These are phyloP conservation scores for Boletus reticulatus DNA, from an alignment of 768 basidiomycete genomes.

Conservation along the genomic window DNA sequence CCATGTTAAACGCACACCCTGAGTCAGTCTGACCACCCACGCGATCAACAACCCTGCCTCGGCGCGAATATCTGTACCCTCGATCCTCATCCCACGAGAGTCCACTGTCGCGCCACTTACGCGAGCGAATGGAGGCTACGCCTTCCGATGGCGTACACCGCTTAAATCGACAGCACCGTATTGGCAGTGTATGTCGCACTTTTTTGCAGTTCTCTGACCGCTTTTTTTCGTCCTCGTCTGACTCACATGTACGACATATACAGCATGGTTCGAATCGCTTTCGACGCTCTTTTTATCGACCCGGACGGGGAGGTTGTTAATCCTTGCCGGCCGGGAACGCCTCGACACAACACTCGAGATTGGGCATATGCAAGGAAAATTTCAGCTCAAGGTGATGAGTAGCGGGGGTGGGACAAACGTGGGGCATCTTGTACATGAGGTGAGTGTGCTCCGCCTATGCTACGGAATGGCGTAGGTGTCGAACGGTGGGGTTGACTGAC, in stretches of 20 bases:
- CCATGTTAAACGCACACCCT: not conserved
- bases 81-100: slow-evolving; percentile 56
- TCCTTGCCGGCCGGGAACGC: slow-evolving; percentile 90
- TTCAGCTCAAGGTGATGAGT: slow-evolving; percentile 81
- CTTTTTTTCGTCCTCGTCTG: not conserved
- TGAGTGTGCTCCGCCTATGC: slow-evolving; percentile 31
- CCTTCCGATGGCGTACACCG: slow-evolving; percentile 80
- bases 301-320: slow-evolving; percentile 79
- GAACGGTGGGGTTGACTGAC: not conserved
- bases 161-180: slow-evolving; percentile 82
- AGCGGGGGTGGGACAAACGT: slow-evolving; percentile 50
- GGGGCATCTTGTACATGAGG: slow-evolving; percentile 95
- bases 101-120: slow-evolving; percentile 33
- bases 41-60: slow-evolving; percentile 81
- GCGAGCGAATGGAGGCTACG: slow-evolving; percentile 19
- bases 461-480: no score
- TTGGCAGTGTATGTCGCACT: slow-evolving; percentile 68
- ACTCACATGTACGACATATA: not conserved
- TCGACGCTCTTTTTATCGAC: slow-evolving; percentile 76
- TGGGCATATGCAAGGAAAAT: slow-evolving; percentile 95
- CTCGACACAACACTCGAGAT: slow-evolving; percentile 94
- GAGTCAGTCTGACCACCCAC: slow-evolving; percentile 66
- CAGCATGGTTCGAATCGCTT: slow-evolving; percentile 90
- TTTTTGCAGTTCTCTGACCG: not conserved
- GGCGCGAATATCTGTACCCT: slow-evolving; percentile 86